These are phyloP conservation scores for Alternaria angustiovoidea DNA, from an alignment of 2,329 filamentous ascomycete species.

Conservation along the genomic window DNA sequence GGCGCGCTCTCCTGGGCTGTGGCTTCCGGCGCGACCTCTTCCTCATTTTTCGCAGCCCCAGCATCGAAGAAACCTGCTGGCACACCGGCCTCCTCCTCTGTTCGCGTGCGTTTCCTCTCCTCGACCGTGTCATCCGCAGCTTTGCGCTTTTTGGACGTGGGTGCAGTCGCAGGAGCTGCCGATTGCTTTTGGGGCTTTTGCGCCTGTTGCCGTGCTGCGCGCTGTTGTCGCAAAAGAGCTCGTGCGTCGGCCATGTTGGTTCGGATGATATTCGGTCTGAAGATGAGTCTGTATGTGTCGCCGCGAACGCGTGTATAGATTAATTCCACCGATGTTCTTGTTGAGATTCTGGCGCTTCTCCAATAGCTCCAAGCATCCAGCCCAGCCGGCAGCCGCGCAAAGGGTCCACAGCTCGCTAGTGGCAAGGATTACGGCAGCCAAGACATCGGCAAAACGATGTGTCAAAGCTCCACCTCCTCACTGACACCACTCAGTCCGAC, in stretches of 20 bases:
- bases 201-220: constrained; percentile 47
- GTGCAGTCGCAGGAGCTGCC: constrained; percentile 38
- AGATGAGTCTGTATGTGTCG: background rate
- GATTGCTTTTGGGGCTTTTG: constrained; percentile 42
- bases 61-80: constrained; percentile 49
- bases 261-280: background rate
- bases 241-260: constrained; percentile 50
- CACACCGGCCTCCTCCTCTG: constrained; percentile 42
- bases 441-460: constrained; percentile 31
- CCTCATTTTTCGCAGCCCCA: constrained; percentile 23
- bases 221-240: constrained; percentile 50
- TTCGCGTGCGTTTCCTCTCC: constrained; percentile 45
- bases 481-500: constrained; percentile 28
- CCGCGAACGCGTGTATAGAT: background rate
- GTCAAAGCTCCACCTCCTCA: constrained; percentile 42
- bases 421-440: constrained; percentile 22
- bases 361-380: constrained; percentile 8
- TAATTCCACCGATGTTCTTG: constrained; percentile 3
- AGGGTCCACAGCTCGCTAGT: constrained; percentile 12
- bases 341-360: background rate
- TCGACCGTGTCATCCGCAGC: constrained; percentile 40
- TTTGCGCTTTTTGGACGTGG: constrained; percentile 48
- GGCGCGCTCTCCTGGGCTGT: constrained; percentile 7
- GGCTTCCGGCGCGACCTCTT: constrained; percentile 6
- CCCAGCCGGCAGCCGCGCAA: constrained; percentile 5